These are phyloP conservation scores for Pythium angustatum DNA, from an alignment of 352 stramenopile species.

Conservation along the genomic window DNA sequence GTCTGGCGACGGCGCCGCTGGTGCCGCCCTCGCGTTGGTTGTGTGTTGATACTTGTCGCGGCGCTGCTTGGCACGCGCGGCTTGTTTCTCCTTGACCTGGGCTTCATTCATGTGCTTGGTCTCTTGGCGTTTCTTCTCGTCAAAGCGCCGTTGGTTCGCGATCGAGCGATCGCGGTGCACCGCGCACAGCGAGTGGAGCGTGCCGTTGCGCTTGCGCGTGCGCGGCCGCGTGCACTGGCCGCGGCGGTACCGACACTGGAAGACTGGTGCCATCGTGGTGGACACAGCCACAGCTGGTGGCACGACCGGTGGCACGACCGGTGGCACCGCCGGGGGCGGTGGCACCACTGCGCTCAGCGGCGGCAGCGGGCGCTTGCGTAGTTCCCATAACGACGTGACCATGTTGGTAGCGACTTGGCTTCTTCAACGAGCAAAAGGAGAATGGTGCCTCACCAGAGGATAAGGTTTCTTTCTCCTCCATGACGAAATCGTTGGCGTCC, in stretches of 20 bases:
- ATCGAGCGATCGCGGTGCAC: conserved; percentile 23
- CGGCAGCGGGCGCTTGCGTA: conserved; percentile 20
- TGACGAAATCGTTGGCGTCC: no score
- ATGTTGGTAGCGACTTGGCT: background rate
- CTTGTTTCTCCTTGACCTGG: background rate
- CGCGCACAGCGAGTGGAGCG: conserved; percentile 25
- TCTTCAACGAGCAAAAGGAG: background rate
- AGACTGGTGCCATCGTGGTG: background rate
- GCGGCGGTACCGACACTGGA: conserved; percentile 14
- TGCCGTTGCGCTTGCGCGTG: conserved; percentile 18
- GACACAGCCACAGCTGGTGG: background rate
- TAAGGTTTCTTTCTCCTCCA: background rate
- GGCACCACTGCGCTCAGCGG: background rate
- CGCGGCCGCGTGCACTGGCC: conserved; percentile 8
- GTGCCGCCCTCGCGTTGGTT: background rate
- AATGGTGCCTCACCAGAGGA: background rate
- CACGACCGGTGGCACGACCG: background rate
- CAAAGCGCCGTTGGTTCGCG: conserved; percentile 24
- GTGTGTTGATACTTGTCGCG: background rate
- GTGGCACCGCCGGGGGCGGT: background rate
- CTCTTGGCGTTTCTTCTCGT: conserved; percentile 18
- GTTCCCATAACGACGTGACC: conserved; percentile 21
- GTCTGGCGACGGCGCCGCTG: background rate
- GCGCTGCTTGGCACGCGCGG: background rate
- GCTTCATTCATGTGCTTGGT: background rate